A percentile compares a stretch with the other conserved stretches of the same genome.
Evolutionary conservation across 1,284 basidiomycete species (phyloP).

Genomic region (Athelia psychrophila): DNA sequence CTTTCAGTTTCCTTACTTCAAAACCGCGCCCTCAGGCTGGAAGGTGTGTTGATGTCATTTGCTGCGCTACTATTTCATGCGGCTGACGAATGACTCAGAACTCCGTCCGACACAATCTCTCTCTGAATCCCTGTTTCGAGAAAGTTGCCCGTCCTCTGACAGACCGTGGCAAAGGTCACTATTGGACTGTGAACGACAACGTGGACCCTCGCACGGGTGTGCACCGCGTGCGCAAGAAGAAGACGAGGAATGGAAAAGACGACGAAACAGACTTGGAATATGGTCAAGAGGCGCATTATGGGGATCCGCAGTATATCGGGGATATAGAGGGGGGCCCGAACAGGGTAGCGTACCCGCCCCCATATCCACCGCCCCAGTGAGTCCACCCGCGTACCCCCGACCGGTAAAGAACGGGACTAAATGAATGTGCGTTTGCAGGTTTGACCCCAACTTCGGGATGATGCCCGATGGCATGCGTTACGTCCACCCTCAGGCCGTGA

Average conservation of each 20-base stretch:
- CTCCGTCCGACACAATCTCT: slow-evolving; percentile 92
- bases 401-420: slow-evolving; percentile 4
- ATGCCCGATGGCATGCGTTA: slow-evolving; percentile 60
- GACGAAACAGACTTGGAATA: slow-evolving; percentile 57
- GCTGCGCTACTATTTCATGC: slow-evolving; percentile 9
- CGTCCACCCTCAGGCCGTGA: slow-evolving; percentile 41
- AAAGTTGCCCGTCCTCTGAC: slow-evolving; percentile 88
- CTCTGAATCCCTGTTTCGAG: slow-evolving; percentile 90
- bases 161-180: slow-evolving; percentile 84
- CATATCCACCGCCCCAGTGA: slow-evolving; percentile 44
- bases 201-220: slow-evolving; percentile 84
- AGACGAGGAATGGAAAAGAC: slow-evolving; percentile 49
- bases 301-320: slow-evolving; percentile 44
- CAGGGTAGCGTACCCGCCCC: slow-evolving; percentile 52
- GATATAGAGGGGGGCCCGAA: slow-evolving; percentile 57
- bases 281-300: slow-evolving; percentile 38
- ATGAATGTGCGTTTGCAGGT: slow-evolving; percentile 39
- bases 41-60: slow-evolving; percentile 70
- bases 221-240: slow-evolving; percentile 81
- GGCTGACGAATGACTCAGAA: slow-evolving; percentile 53
- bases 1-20: slow-evolving; percentile 77
- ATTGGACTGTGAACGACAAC: slow-evolving; percentile 86
- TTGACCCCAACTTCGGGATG: slow-evolving; percentile 67
- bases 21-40: slow-evolving; percentile 79
- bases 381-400: slow-evolving; percentile 16